A percentile compares a stretch with the other conserved stretches of the same genome.
phyloP scores from a whole-genome alignment of 495 filamentous ascomycete genomes.

The Penicillium coffeae region DNA sequence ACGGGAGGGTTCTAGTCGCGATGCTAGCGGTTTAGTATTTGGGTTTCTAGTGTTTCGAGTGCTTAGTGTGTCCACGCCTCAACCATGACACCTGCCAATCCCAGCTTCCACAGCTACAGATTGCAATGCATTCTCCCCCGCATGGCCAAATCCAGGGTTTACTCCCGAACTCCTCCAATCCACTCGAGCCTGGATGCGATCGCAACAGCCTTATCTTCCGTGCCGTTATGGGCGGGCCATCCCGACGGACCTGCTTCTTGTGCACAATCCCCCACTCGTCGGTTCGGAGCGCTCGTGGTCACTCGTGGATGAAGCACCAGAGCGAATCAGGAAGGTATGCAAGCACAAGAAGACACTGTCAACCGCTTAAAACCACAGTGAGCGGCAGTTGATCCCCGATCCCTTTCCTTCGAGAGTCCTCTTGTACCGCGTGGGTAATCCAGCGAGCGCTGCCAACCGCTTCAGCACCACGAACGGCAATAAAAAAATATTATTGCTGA shows the following conservation, averaged over 20 bases:
- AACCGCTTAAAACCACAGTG: neutral
- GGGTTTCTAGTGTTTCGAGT: no score
- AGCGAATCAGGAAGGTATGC: neutral
- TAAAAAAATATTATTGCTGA: neutral
- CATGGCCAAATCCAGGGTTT: neutral
- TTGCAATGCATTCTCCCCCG: no score
- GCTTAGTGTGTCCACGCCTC: no score
- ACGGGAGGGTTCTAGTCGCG: no score
- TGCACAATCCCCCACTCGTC: constrained; percentile 5
- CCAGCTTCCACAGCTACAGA: no score
- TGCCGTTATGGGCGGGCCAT: neutral
- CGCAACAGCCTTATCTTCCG: no score
- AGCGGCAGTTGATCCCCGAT: neutral
- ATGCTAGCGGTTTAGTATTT: no score
- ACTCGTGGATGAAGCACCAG: neutral
- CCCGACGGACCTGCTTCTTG: neutral
- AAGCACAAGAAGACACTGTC: neutral
- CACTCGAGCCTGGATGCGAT: neutral
- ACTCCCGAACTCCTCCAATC: neutral
- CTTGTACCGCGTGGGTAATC: neutral
- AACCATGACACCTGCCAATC: neutral
- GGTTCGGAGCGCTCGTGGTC: constrained; percentile 13
- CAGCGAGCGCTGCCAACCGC: neutral
- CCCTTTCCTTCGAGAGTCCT: neutral
- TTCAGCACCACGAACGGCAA: neutral